Conservation (phyloP, 352 stramenopile species). For the Blastocystis sp. region DNA sequence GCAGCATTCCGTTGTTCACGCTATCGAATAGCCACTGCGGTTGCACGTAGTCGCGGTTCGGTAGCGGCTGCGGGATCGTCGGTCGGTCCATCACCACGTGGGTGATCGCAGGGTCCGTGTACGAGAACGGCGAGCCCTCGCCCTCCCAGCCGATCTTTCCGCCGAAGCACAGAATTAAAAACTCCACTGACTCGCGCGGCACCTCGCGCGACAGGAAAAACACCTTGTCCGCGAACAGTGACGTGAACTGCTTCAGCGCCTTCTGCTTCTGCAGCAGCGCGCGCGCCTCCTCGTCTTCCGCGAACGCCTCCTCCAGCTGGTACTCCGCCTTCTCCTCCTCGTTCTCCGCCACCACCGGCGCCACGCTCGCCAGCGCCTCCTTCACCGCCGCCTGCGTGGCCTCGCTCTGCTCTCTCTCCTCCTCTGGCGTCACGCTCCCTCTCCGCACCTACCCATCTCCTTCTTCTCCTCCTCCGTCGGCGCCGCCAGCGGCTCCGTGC, state of each 20-base stretch:
- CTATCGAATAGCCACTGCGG: constrained; percentile 97
- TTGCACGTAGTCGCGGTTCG: constrained; percentile 87
- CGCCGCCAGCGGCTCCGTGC: constrained; percentile 16
- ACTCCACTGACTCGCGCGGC: constrained; percentile 80
- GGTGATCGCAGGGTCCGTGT: constrained; percentile 82
- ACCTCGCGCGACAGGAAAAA: constrained; percentile 90
- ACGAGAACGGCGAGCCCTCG: constrained; percentile 74
- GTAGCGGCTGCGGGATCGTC: constrained; percentile 41
- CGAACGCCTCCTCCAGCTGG: constrained; percentile 70
- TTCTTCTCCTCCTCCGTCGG: constrained; percentile 58
- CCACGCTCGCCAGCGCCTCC: neutral
- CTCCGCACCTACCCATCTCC: constrained; percentile 58
- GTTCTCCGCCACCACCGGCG: neutral
- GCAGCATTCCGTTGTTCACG: constrained; percentile 84
- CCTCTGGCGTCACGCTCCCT: neutral
- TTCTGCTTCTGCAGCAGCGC: constrained; percentile 63
- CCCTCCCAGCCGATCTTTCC: constrained; percentile 87
- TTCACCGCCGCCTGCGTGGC: constrained; percentile 45
- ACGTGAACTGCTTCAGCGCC: constrained; percentile 69
- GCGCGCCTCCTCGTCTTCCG: constrained; percentile 65
- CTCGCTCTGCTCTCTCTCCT: constrained; percentile 39
- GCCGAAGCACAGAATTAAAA: constrained; percentile 84
- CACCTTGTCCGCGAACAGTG: constrained; percentile 70
- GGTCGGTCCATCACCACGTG: constrained; percentile 83
- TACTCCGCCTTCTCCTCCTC: constrained; percentile 71